Percentiles rank a stretch among this genome's conserved stretches.
Conservation (phyloP, 2,329 filamentous ascomycete species). For the Alternaria burnsii region DNA sequence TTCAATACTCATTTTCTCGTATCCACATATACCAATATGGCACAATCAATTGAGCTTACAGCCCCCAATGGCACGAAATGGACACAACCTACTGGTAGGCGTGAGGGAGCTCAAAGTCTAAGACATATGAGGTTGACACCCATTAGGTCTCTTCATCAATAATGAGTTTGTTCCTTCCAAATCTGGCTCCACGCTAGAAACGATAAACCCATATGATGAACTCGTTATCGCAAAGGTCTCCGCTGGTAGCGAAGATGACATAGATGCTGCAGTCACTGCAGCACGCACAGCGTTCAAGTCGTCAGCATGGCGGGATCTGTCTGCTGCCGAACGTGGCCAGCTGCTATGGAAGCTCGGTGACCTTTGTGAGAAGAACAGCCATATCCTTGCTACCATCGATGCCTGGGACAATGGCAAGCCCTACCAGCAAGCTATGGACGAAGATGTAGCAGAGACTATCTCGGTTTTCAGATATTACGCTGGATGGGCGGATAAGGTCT, state of each 20-base stretch:
- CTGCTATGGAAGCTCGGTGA: neutral
- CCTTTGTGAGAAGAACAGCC: neutral
- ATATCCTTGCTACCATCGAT: neutral
- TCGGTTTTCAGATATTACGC: neutral
- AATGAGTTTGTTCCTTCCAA: neutral
- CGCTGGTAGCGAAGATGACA: neutral
- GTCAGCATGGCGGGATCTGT: neutral
- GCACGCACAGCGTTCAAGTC: constrained; percentile 1
- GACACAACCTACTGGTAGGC: neutral
- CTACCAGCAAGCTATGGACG: neutral
- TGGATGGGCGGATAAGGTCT: neutral
- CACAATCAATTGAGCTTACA: neutral
- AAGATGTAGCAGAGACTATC: neutral
- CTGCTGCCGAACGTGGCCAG: neutral
- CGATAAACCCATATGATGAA: neutral
- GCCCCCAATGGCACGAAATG: neutral
- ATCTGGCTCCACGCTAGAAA: neutral
- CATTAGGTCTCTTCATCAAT: neutral
- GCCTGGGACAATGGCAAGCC: neutral
- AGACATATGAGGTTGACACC: neutral
- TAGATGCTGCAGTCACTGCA: neutral
- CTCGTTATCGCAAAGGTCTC: neutral
- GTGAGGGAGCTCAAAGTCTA: neutral
- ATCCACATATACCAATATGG: neutral
- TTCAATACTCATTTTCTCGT: neutral